Percentiles rank a stretch among this genome's conserved stretches.
Evolutionary conservation across 495 filamentous ascomycete genomes (phyloP).

Genomic region (Amphirosellinia nigrospora): DNA sequence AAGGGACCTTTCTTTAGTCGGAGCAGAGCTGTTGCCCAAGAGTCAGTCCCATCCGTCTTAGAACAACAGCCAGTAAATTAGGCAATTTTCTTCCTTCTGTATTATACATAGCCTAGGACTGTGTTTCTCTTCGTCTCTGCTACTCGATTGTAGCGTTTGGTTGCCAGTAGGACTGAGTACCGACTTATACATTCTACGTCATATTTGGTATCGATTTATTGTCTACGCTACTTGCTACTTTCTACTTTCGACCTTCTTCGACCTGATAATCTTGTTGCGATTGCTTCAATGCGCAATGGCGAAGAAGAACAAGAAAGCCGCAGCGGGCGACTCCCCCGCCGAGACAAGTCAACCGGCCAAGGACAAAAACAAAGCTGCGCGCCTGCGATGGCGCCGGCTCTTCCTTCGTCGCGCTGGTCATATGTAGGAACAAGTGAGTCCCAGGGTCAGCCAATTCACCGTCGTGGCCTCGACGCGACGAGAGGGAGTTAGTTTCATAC

Average conservation of each 20-base stretch:
- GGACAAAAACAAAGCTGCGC: slow-evolving; percentile 36
- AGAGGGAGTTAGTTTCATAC: neutral
- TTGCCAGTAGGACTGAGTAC: neutral
- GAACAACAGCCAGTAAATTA: neutral
- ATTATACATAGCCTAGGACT: neutral
- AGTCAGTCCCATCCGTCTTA: slow-evolving; percentile 1
- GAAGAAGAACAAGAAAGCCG: slow-evolving; percentile 55
- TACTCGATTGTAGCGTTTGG: neutral
- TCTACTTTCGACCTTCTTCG: neutral
- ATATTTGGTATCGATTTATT: neutral
- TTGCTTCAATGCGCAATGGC: slow-evolving; percentile 43
- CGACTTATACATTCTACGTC: neutral
- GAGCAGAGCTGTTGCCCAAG: neutral
- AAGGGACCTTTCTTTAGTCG: neutral
- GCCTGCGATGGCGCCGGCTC: slow-evolving; percentile 46
- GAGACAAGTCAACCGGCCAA: slow-evolving; percentile 32
- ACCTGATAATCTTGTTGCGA: neutral
- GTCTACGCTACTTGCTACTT: no score
- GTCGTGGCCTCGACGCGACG: neutral
- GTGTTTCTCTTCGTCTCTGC: neutral
- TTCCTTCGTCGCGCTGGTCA: slow-evolving; percentile 64
- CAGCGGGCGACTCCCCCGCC: slow-evolving; percentile 33
- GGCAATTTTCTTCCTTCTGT: no score
- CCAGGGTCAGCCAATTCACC: slow-evolving; percentile 4
- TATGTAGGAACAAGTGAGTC: slow-evolving; percentile 74